Evolutionary conservation across 495 filamentous ascomycete genomes (phyloP), one percentile per base, ranked within the genome.

Genomic region (Talaromyces wortmannii): DNA sequence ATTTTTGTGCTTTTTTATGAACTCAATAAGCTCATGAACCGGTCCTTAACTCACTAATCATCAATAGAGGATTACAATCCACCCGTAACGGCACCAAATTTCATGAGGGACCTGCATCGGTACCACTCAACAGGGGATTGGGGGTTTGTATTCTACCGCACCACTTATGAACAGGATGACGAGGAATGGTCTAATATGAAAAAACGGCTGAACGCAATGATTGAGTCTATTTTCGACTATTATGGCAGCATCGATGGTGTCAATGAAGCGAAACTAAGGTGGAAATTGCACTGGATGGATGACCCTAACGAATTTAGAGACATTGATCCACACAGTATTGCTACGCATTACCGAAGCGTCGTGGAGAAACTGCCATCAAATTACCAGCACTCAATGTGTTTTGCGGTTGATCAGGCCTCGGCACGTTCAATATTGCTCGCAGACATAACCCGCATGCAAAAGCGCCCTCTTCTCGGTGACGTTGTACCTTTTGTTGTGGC

Each of bases 221-320:
- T 52, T 43, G 50, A 52, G 15, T 52, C 50, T 2, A 43, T 40
- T 1, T 52, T 52, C 43, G 50, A 52, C 33, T 52, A 44, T 13
- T 52, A 52, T 18, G 30, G 32, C 15, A 44, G 13, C 10, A 52
- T 52, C 32, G 50, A 52, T 17, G 50, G 50, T n/a, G 36, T 52
- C 6, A 23, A 29, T 3, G 32, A 42, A 52, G 50, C 50, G 8
- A 45, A 8, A 45, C 50, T 42, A 18, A 31, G 50, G 15, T 52
- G 50, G 50, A 52, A 52, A 52, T 13, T 52, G 13, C 50, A 29
- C 23, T 52, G 50, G 50, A 13, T 52, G 18, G 50, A 52, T 15
- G 50, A 52, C 11, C 8, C 18, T 1, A 15, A n/a, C 1, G 23
- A 0, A 15, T 52, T 52, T 23, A 16, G 30, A 4, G 12, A 18